Evolutionary conservation across 495 filamentous ascomycete species (phyloP).

Genomic region (Amniculicola lignicola): DNA sequence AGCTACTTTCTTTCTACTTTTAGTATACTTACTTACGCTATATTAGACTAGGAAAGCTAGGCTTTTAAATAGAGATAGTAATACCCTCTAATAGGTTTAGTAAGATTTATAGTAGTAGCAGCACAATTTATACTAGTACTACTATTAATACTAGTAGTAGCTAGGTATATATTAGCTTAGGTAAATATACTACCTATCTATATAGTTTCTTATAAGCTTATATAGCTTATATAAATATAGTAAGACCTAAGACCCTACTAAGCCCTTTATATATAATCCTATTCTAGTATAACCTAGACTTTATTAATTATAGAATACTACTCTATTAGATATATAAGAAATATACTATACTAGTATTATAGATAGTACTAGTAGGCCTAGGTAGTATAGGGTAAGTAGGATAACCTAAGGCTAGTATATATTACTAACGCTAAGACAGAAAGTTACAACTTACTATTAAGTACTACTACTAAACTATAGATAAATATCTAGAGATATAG

Average conservation of each 20-base stretch:
- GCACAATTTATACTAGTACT: too few relatives aligned
- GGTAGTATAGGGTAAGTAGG: too few relatives aligned
- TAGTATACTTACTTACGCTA: too few relatives aligned
- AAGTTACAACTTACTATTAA: conserved; percentile 57
- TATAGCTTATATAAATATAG: conserved; percentile 1
- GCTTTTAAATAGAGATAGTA: background rate
- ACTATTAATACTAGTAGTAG: background rate
- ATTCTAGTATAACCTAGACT: too few relatives aligned
- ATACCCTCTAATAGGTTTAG: background rate
- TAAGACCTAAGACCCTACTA: conserved; percentile 10
- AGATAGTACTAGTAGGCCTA: too few relatives aligned
- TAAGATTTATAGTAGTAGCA: background rate
- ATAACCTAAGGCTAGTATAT: background rate
- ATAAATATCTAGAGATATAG: conserved; percentile 26
- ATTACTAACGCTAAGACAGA: conserved; percentile 32
- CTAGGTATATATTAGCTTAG: background rate
- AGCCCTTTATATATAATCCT: too few relatives aligned
- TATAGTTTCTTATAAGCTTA: background rate
- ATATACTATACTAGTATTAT: too few relatives aligned
- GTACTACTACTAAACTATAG: conserved; percentile 44
- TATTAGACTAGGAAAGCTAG: background rate
- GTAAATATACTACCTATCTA: background rate
- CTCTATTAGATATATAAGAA: too few relatives aligned
- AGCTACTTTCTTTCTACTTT: conserved; percentile 13
- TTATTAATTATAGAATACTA: too few relatives aligned